Base-by-base conservation (phyloP, 2,329 filamentous ascomycete genomes). In the Pseudogymnoascus sp. region DNA sequence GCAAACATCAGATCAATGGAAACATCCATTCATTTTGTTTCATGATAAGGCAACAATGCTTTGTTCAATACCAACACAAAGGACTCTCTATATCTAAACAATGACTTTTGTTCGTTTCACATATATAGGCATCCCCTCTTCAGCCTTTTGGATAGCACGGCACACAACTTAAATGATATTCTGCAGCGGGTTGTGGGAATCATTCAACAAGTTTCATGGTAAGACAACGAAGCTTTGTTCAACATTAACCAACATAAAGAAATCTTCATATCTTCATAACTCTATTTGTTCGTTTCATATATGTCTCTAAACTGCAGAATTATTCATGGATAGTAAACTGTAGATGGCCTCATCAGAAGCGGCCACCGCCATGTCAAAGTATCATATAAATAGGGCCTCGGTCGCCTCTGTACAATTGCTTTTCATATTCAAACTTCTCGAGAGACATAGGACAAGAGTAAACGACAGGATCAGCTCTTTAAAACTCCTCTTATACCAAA, bases 371-470 rank as follows among this genome's bases (percentile, higher is more conserved):
- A 54, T 33, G 2, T 5, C 26, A 31, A 54, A 1, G 10, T 17
- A 10, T 31, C 33, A 54, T 54, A 54, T 54, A 54, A 54, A 54
- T 54, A 54, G 33, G 29, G 29, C 47, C n/a, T 54, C 29, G n/a
- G 33, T 21, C 15, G 5, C 21, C 47, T 9, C 47, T 35, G 17
- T 8, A 2, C 47, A 17, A 33, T n/a, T 17, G 17, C 15, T 33
- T 13, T n/a, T 8, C 8, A 4, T 17, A 26, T 29, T 9, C 7
- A 17, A 10, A 54, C 9, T 29, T 33, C 29, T 8, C 5, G 5
- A 35, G 29, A 54, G 33, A 10, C 47, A 54, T 21, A 21, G 5
- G 5, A 11, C n/a, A 33, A 54, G 9, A 33, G 15, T 11, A n/a
- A 7, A 54, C 29, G 47, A 54, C 29, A 11, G 15, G n/a, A 21